Evolutionary conservation across 352 stramenopile genomes (phyloP), one percentile per base, ranked within the genome.

Genomic region (Pythium myriotylum): DNA sequence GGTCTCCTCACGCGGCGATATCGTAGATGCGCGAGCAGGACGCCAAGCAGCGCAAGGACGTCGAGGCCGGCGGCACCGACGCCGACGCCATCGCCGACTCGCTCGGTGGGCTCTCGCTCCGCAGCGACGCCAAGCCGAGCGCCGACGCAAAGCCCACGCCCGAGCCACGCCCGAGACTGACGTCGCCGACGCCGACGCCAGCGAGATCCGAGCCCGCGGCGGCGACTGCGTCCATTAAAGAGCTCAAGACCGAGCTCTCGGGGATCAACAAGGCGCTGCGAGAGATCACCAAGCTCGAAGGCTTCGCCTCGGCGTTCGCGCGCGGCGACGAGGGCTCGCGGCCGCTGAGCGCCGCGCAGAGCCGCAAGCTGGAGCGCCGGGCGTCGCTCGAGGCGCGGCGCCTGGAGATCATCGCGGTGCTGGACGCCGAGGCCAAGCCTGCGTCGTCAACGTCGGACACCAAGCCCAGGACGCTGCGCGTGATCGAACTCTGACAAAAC

Each of bases 241-340:
- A 42, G 10, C 60, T 81, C 32, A 85, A 86, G 67, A 68, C 59
- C 13, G 68, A 88, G 20, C 62, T 89, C 39, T 79, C 76, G 23
- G 74, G 73, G 26, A 56, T 89, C 50, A 89, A 89, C 49, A 79
- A 77, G 13, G 67, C 48, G 48, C 55, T 80, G 19, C 71, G 70
- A 9, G 68, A 77, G 48, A 77, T 77, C 52, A n/a, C 24, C 23
- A 73, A 76, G 43, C 42, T 77, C 8, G 68, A 80, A 39, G 41
- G 12, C 27, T 61, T 68, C 43, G 65, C 49, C n/a, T 46, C 40
- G 6, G 59, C 58, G 2, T 26, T 29, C 16, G 41, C 48, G 32
- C 56, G 56, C 4, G 37, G 27, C 10, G 47, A 72, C 16, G 54
- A 62, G 16, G 46, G 43, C 10, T 14, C 54, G 29, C 45, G 49